These are phyloP conservation scores for Psilocybe cubensis DNA, from an alignment of 768 basidiomycete species.

Conservation along the genomic window DNA sequence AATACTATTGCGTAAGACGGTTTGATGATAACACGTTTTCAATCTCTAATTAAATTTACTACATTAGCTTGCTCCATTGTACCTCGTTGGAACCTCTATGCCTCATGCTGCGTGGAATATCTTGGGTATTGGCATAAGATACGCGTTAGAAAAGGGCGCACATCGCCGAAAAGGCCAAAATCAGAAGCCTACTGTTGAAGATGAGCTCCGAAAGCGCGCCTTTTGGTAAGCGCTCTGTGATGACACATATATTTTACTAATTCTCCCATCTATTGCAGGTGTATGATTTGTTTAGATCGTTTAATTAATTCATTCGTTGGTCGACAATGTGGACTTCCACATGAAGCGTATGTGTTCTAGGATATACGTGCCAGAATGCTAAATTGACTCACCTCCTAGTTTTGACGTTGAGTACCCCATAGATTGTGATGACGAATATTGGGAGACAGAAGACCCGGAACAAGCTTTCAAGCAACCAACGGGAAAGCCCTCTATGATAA, in stretches of 20 bases:
- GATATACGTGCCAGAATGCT: neutral
- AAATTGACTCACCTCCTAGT: conserved; percentile 30
- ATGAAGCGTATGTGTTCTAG: conserved; percentile 61
- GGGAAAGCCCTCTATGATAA: conserved; percentile 54
- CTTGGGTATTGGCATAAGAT: conserved; percentile 59
- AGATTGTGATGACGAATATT: conserved; percentile 57
- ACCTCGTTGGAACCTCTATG: conserved; percentile 46
- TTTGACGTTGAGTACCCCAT: conserved; percentile 70
- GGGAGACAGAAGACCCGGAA: conserved; percentile 48
- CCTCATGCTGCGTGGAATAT: conserved; percentile 61
- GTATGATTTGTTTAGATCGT: conserved; percentile 35
- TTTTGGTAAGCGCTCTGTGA: conserved; percentile 45
- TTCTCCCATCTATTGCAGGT: conserved; percentile 26
- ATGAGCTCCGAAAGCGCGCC: conserved; percentile 64
- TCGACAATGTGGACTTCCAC: conserved; percentile 66
- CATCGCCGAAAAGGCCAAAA: conserved; percentile 52
- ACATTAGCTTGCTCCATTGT: conserved; percentile 32
- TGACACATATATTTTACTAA: neutral
- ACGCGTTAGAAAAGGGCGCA: conserved; percentile 64
- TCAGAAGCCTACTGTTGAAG: conserved; percentile 40
- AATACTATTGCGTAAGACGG: conserved; percentile 60
- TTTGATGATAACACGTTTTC: conserved; percentile 26
- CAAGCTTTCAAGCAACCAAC: conserved; percentile 65
- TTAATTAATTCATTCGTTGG: conserved; percentile 55
- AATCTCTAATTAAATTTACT: neutral